Base-by-base conservation (phyloP, 1,139 yeast genomes). In the Ogataea hybrid region DNA sequence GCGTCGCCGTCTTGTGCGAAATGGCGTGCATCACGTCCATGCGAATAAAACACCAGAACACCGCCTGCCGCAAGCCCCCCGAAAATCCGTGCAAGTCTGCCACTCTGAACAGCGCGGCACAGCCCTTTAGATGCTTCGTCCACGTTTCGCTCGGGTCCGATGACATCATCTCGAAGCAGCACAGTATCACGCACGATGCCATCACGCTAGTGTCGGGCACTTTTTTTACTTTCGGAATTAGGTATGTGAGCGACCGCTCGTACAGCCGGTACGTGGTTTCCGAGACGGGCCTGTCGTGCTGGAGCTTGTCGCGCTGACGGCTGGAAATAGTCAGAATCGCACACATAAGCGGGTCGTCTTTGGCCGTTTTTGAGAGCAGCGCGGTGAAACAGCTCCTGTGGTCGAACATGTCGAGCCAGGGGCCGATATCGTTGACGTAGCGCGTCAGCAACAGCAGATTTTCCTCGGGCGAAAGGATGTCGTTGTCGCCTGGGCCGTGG, bases 81-180 rank as follows among this genome's bases (percentile, higher is more conserved):
- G n/a, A n/a, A n/a, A n/a, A n/a, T n/a, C n/a, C n/a, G n/a, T n/a
- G n/a, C n/a, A n/a, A n/a, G n/a, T n/a, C n/a, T n/a, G n/a, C n/a
- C n/a, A n/a, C n/a, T n/a, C n/a, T n/a, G n/a, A n/a, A n/a, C 21
- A 69, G 44, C 0, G 70, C 69, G n/a, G 67, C 63, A 51, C 71
- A 68, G 6, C 71, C 72, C 52, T 66, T 70, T 5, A 68, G 52
- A 50, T 68, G 72, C 36, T 63, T 59, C 35, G 71, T 53, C 73
- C 72, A 68, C 10, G 46, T 43, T 22, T 35, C 42, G 10, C 39
- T 36, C 14, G 56, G 53, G 29, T 49, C 39, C 4, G 53, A 37
- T 14, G 50, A 41, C 43, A 52, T 46, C 53, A 52, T 50, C 12
- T 49, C 56, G 36, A 51, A 52, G 11, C 51, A 44, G 37, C 52